phyloP scores from a whole-genome alignment of 108 stramenopile species.

The Mediolabrus comicus region DNA sequence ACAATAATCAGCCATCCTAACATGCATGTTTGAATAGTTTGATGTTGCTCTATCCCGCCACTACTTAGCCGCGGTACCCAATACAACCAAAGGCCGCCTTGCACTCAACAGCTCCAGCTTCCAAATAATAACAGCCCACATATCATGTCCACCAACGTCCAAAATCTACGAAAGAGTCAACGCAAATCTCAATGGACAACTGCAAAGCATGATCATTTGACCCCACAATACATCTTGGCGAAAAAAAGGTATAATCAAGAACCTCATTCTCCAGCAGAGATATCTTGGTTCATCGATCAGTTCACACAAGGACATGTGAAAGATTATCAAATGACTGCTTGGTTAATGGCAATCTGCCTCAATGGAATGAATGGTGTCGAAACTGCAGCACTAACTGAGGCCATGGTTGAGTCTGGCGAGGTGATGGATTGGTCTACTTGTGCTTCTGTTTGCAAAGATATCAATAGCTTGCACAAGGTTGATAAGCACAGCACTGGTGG shows the following conservation, averaged over 20 bases:
- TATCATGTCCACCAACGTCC: background rate
- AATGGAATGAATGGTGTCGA: slow-evolving; percentile 66
- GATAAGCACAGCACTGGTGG: slow-evolving; percentile 88
- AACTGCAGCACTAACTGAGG: slow-evolving; percentile 66
- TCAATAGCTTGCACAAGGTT: slow-evolving; percentile 27
- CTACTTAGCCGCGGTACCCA: too few relatives aligned
- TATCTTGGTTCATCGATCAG: slow-evolving; percentile 48
- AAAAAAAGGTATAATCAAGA: slow-evolving; percentile 44
- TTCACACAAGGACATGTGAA: slow-evolving; percentile 56
- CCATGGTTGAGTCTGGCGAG: slow-evolving; percentile 72
- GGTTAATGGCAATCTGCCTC: slow-evolving; percentile 87
- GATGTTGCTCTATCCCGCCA: too few relatives aligned
- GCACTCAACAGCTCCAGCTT: too few relatives aligned
- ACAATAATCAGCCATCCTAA: too few relatives aligned
- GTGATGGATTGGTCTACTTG: slow-evolving; percentile 53
- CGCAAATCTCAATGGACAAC: background rate
- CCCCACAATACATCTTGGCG: slow-evolving; percentile 16
- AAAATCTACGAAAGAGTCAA: background rate
- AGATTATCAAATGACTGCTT: slow-evolving; percentile 88
- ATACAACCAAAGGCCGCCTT: too few relatives aligned
- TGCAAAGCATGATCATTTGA: background rate
- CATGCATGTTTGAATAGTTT: too few relatives aligned
- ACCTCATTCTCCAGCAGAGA: slow-evolving; percentile 58
- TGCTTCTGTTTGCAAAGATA: background rate
- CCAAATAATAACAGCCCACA: too few relatives aligned